Evolutionary conservation across 2,329 filamentous ascomycete species (phyloP).

Genomic region (Xylariaceae sp.): DNA sequence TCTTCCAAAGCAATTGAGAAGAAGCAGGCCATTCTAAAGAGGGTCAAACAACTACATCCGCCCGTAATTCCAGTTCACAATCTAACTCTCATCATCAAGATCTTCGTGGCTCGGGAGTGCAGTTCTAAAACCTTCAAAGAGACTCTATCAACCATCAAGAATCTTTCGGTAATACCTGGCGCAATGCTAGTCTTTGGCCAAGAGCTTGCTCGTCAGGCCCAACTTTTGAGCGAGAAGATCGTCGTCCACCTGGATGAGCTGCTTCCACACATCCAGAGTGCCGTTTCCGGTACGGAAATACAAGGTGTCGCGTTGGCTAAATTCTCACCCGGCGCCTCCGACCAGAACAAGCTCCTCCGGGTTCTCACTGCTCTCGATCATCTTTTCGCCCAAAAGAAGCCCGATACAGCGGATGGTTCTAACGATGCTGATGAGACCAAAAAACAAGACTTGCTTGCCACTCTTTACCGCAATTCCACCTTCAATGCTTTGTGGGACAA

Average conservation of each 20-base stretch:
- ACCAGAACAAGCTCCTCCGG: slow-evolving; percentile 92
- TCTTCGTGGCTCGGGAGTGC: slow-evolving; percentile 93
- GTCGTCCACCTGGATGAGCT: slow-evolving; percentile 83
- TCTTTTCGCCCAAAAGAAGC: slow-evolving; percentile 78
- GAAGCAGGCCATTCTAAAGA: slow-evolving; percentile 48
- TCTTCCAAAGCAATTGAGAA: slow-evolving; percentile 43
- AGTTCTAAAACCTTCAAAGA: slow-evolving; percentile 98
- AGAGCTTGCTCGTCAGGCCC: slow-evolving; percentile 86
- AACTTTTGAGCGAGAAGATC: slow-evolving; percentile 81
- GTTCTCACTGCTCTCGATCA: slow-evolving; percentile 94
- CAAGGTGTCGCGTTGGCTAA: slow-evolving; percentile 92
- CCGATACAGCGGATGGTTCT: slow-evolving; percentile 47
- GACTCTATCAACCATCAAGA: slow-evolving; percentile 97
- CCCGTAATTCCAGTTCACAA: slow-evolving; percentile 88
- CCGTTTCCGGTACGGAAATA: slow-evolving; percentile 88
- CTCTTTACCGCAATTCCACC: slow-evolving; percentile 86
- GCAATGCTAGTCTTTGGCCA: slow-evolving; percentile 91
- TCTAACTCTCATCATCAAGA: slow-evolving; percentile 91
- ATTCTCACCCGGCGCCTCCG: slow-evolving; percentile 93
- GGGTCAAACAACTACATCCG: slow-evolving; percentile 67
- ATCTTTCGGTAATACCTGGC: slow-evolving; percentile 88
- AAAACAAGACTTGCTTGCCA: slow-evolving; percentile 83
- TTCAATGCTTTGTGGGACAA: slow-evolving; percentile 92
- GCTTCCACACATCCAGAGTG: slow-evolving; percentile 81
- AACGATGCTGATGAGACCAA: slow-evolving; percentile 59